Evolutionary conservation across 352 stramenopile species (phyloP).

Genomic region (Globisporangium cylindrosporum): DNA sequence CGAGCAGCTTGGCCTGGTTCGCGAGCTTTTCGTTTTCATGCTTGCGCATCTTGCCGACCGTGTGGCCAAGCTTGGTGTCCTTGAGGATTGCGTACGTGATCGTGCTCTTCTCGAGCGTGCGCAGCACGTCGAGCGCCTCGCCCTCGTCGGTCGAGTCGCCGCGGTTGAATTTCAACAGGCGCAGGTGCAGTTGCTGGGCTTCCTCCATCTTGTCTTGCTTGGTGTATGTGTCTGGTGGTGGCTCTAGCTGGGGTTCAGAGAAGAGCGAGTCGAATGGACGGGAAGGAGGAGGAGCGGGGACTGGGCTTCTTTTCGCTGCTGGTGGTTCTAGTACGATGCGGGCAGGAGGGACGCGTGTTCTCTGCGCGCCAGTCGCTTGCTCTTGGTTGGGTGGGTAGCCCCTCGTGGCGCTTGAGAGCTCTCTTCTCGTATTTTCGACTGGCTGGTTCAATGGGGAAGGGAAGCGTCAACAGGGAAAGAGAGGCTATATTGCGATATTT

Average conservation of each 20-base stretch:
- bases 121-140: conserved; percentile 62
- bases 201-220: conserved; percentile 51
- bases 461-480: neutral
- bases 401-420: conserved; percentile 11
- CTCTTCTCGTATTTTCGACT: conserved; percentile 15
- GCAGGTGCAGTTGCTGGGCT: conserved; percentile 59
- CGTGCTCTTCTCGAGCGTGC: conserved; percentile 47
- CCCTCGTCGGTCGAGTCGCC: conserved; percentile 56
- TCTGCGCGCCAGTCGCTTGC: conserved; percentile 11
- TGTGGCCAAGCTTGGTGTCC: conserved; percentile 83
- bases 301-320: neutral
- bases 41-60: conserved; percentile 87
- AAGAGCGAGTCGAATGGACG: neutral
- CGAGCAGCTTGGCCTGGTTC: conserved; percentile 64
- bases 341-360: conserved; percentile 7
- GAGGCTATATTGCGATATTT: neutral
- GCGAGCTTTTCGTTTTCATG: conserved; percentile 83
- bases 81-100: conserved; percentile 76
- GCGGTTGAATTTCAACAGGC: conserved; percentile 68
- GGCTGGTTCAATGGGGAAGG: conserved; percentile 6
- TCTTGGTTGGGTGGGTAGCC: neutral
- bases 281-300: neutral
- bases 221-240: neutral
- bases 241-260: neutral
- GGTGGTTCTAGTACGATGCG: neutral